Evolutionary conservation across 2,329 filamentous ascomycete species (phyloP), one percentile per base, ranked within the genome.

Genomic region (Fusarium cyanostomum): DNA sequence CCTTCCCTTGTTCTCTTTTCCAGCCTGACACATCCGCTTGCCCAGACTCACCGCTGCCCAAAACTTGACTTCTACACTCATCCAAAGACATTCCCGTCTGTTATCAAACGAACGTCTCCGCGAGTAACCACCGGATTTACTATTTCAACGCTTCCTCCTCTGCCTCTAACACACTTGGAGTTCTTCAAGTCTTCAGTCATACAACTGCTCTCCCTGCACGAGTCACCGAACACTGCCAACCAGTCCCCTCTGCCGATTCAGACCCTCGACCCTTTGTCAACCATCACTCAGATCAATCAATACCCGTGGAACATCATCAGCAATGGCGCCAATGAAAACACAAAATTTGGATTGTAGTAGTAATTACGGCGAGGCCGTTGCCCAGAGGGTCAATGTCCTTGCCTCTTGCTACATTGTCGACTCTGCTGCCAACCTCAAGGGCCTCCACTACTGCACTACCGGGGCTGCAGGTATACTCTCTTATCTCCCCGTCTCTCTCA

Each of bases 361-460:
- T 89, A 90, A 87, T 91, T 91, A 88, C 85, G 86, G 87, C 84
- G 86, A 86, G 83, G 84, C 80, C 81, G 81, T 81, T 79, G 82
- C 78, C 80, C 84, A 85, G 72, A 82, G 82, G 78, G 84, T 87
- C 82, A 90, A 91, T 78, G 89, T 95, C 80, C 89, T 94, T 82
- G 93, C 94, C 81, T 94, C 89, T 78, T 96, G 92, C 86, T 97
- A 97, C 82, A 83, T 91, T 72, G 92, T 94, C 78, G 88, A 94
- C 79, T 82, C 82, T 74, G 85, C 88, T 71, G 84, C 88, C 77
- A 85, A 82, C 75, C 85, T 97, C 73, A 89, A 89, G 78, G 91
- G 91, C 77, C 90, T 95, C 82, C 93, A 96, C 84, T 97, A 96
- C 88, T 96, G 91, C 88, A 94, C 93, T 92, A 94, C 92, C 83